phyloP scores from a whole-genome alignment of 2,329 filamentous ascomycete genomes.

The Aaosphaeria arxii region DNA sequence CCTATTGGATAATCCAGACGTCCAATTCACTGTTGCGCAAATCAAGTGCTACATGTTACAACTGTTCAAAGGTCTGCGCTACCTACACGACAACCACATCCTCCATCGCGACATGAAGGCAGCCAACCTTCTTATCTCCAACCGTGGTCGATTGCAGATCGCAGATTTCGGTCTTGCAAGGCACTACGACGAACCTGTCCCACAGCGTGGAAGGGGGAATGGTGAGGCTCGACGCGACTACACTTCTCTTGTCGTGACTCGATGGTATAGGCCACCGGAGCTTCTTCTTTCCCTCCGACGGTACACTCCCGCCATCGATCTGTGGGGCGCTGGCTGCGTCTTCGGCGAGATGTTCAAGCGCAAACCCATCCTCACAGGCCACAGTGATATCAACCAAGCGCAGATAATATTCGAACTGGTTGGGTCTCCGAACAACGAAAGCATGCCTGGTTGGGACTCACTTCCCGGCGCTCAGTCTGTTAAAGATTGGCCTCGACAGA shows the following conservation, averaged over 20 bases:
- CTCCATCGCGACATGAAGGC: conserved; percentile 98
- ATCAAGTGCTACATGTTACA: conserved; percentile 99
- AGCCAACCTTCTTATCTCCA: conserved; percentile 94
- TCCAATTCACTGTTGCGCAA: conserved; percentile 81
- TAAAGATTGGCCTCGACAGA: conserved; percentile 58
- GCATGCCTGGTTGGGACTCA: conserved; percentile 85
- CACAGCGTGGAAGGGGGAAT: conserved; percentile 72
- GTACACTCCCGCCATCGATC: conserved; percentile 96
- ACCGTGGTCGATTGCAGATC: conserved; percentile 89
- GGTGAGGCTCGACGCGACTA: conserved; percentile 88
- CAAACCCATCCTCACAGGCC: conserved; percentile 87
- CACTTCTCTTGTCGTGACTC: conserved; percentile 91
- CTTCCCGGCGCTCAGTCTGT: conserved; percentile 79
- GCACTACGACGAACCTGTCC: conserved; percentile 83
- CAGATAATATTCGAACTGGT: conserved; percentile 93
- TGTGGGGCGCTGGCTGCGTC: conserved; percentile 99
- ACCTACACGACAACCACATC: conserved; percentile 82
- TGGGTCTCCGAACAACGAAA: conserved; percentile 83
- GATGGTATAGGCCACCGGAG: conserved; percentile 96
- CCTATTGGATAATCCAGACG: conserved; percentile 88
- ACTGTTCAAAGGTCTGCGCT: conserved; percentile 82
- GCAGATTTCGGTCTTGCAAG: conserved; percentile 94
- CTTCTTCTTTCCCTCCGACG: conserved; percentile 80
- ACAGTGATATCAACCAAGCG: conserved; percentile 84
- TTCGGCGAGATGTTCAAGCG: conserved; percentile 97